Evolutionary conservation across 768 basidiomycete species (phyloP).

Genomic region (Ephemerocybe angulata): DNA sequence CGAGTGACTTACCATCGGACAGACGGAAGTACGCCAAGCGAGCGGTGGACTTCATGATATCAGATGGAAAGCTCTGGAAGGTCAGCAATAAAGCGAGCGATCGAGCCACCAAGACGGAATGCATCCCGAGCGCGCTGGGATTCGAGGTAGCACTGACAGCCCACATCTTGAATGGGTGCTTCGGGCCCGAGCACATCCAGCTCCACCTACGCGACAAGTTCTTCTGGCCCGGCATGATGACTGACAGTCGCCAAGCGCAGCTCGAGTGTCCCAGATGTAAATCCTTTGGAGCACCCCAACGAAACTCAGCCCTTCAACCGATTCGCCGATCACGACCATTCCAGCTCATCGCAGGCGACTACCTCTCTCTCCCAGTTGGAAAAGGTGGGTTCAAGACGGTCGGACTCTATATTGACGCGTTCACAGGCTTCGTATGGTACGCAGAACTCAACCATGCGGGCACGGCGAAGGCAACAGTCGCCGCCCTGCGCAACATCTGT

Average conservation of each 20-base stretch:
- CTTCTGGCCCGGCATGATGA: conserved; percentile 25
- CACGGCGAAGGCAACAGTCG: conserved; percentile 23
- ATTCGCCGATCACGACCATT: conserved; percentile 34
- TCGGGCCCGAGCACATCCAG: conserved; percentile 30
- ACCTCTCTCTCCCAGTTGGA: conserved; percentile 30
- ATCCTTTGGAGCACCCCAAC: conserved; percentile 26
- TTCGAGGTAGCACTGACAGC: conserved; percentile 22
- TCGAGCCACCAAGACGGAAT: neutral
- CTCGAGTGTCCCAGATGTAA: conserved; percentile 25
- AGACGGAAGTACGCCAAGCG: conserved; percentile 18
- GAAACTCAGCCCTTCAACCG: conserved; percentile 33
- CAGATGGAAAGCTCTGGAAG: conserved; percentile 25
- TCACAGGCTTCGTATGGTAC: conserved; percentile 27
- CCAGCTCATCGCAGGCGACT: conserved; percentile 34
- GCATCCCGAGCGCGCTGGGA: conserved; percentile 11
- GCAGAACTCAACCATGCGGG: conserved; percentile 23
- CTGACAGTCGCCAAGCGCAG: conserved; percentile 20
- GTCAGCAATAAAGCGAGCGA: conserved; percentile 10
- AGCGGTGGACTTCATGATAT: conserved; percentile 23
- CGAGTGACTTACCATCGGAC: conserved; percentile 10
- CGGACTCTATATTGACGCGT: conserved; percentile 28
- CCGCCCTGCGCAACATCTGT: conserved; percentile 18
- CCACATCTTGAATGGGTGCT: conserved; percentile 28
- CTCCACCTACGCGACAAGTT: conserved; percentile 22
- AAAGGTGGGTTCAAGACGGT: conserved; percentile 29